Evolutionary conservation across 106 monocot species (phyloP), one percentile per base, ranked within the genome.

Genomic region (Xerophyta viscosa): DNA sequence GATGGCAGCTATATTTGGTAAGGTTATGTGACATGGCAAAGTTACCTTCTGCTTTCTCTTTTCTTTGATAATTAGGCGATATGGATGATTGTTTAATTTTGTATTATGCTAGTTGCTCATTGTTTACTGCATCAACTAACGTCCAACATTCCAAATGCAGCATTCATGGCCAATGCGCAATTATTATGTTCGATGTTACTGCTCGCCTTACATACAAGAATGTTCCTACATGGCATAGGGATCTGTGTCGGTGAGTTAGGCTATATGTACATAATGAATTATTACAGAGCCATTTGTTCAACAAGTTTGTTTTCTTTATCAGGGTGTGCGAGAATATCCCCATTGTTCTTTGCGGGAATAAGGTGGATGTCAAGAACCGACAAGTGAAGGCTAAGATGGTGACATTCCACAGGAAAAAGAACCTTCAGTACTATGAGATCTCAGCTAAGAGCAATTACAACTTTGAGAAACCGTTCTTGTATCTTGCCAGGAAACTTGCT

Each of bases 401-500:
- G 1, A 91, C 84, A 21, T 91, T 84, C 50, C 84, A 91, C 55
- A 73, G 84, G 64, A 91, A 84, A 68, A 91, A 80, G 72, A 91
- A 91, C 37, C 84, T 84, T 13, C 90, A 91, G 61, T 91, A 91
- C 44, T 91, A 84, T 24, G 90, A 91, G 37, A 91, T 91, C n/a
- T 91, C 90, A 47, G 90, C 90, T 5, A 90, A 90, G 67, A 84
- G 90, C 71, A 90, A 90, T 31, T 89, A 89, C 80, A 89, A 89
- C 43, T 89, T 89, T 57, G 84, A 90, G 74, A 90, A 90, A 52
- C 90, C 90, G 1, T 90, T 91, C 71, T 84, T 84, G 23, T 91
- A 91, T 65, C 43, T 91, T 17, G 84, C 90, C 13, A 84, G 84
- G 63, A 91, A 91, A 45, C 77, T 91, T 52, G 80, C 90, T 36